Evolutionary conservation across 371 early-diverging fungal genomes (phyloP), one percentile per base, ranked within the genome.

Genomic region (Mucor saturninus): DNA sequence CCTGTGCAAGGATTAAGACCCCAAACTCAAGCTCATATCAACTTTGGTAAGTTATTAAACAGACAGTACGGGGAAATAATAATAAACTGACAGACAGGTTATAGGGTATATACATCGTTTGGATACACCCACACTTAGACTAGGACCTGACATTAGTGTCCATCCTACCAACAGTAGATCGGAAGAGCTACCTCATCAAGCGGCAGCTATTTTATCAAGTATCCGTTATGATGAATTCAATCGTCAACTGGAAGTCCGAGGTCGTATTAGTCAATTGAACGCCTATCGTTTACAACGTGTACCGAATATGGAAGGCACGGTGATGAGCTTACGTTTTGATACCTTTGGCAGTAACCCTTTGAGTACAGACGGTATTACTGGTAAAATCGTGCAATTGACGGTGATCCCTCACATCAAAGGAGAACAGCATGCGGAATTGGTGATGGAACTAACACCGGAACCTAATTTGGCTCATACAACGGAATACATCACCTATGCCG

Each of bases 61-160:
- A 43, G 5, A 14, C 15, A 43, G 3, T 46, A 29, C 4, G 21
- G 21, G 21, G 21, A 21, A 10, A 31, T 14, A 21, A 6, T 21
- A 30, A 46, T 28, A 11, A 14, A 42, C 9, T 50, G 28, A n/a
- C 1, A 43, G 2, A 30, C 29, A 15, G 21, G 21, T 21, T 11
- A n/a, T 26, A 67, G 68, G 68, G 0, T 62, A 67, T 28, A 54
- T 67, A 2, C 40, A 67, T 14, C 10, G 15, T n/a, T n/a, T 67
- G 8, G 15, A 58, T 14, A 43, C 54, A 11, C 49, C 68, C 11
- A n/a, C n/a, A 11, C n/a, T 54, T 11, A 8, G 40, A 26, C 5
- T 67, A n/a, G 21, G 43, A 6, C n/a, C 62, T 5, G 68, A 67
- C 29, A 57, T 62, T 31, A 42, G 26, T 8, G 53, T 39, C 15